A percentile compares a stretch with the other conserved stretches of the same genome.
Evolutionary conservation across 2,329 filamentous ascomycete genomes (phyloP).

Genomic region (Aspergillus hiratsukae): DNA sequence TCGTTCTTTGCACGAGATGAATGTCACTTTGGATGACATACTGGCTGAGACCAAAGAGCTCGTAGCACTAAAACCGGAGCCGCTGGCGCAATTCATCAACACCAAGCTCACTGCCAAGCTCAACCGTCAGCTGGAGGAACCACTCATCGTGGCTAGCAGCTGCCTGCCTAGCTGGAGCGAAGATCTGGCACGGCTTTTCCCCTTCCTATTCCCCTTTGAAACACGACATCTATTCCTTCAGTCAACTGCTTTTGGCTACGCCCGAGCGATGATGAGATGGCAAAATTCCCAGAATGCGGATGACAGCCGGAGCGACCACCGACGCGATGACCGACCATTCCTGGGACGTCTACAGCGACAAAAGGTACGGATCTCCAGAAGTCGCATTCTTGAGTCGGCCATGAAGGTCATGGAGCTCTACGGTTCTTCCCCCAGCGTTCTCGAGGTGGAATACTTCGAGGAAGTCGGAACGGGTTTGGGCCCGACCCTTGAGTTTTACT

Average conservation of each 20-base stretch:
- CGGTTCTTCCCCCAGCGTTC: constrained; percentile 88
- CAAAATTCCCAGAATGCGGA: constrained; percentile 82
- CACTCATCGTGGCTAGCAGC: constrained; percentile 92
- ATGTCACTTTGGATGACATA: constrained; percentile 89
- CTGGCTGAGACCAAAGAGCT: constrained; percentile 70
- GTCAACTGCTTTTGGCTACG: constrained; percentile 97
- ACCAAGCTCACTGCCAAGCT: constrained; percentile 97
- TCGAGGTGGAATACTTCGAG: constrained; percentile 98
- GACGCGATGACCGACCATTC: constrained; percentile 83
- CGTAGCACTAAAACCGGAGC: constrained; percentile 70
- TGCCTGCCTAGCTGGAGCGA: constrained; percentile 95
- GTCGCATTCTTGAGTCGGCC: constrained; percentile 92
- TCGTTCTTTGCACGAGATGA: constrained; percentile 86
- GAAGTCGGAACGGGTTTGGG: constrained; percentile 95
- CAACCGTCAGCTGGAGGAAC: constrained; percentile 94
- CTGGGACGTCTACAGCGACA: constrained; percentile 87
- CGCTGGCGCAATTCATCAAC: constrained; percentile 92
- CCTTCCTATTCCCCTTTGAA: constrained; percentile 97
- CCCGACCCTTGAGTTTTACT: constrained; percentile 96
- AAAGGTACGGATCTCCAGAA: constrained; percentile 93
- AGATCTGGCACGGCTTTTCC: constrained; percentile 86
- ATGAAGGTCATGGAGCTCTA: constrained; percentile 99
- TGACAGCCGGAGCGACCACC: constrained; percentile 74
- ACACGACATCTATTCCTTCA: constrained; percentile 94
- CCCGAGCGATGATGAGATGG: constrained; percentile 95